Evolutionary conservation across 1,284 basidiomycete species (phyloP).

Genomic region (Fereydounia khargensis): DNA sequence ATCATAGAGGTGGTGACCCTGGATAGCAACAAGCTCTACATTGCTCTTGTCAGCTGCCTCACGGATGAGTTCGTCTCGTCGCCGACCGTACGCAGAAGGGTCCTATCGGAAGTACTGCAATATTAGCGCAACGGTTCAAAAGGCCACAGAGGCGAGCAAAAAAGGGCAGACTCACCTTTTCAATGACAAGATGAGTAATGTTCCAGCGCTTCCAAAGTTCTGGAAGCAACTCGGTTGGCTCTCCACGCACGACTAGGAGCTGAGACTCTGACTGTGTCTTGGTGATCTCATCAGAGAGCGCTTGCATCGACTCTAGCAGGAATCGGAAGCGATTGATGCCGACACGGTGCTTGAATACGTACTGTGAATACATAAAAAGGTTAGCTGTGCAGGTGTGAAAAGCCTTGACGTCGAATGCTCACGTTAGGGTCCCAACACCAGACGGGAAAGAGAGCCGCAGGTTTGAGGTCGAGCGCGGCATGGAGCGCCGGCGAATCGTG

Average conservation of each 20-base stretch:
- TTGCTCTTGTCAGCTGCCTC: slow-evolving; percentile 29
- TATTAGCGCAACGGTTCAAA: no score
- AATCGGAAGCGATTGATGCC: slow-evolving; percentile 62
- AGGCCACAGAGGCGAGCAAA: no score
- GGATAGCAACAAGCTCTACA: slow-evolving; percentile 31
- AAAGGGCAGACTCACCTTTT: no score
- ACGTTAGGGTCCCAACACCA: slow-evolving; percentile 53
- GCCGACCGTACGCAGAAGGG: slow-evolving; percentile 29
- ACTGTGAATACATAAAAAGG: slow-evolving; percentile 27
- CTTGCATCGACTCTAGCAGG: slow-evolving; percentile 60
- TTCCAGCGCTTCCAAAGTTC: slow-evolving; percentile 61
- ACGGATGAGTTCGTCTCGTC: slow-evolving; percentile 20
- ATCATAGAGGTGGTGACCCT: slow-evolving; percentile 42
- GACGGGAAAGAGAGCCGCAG: slow-evolving; percentile 60
- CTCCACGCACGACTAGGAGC: slow-evolving; percentile 62
- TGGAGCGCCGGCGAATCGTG: slow-evolving; percentile 62
- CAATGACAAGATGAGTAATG: slow-evolving; percentile 62
- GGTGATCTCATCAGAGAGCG: slow-evolving; percentile 59
- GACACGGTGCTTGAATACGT: slow-evolving; percentile 61
- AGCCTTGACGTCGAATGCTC: neutral
- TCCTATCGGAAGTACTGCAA: no score
- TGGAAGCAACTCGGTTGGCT: slow-evolving; percentile 60
- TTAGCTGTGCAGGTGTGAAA: neutral
- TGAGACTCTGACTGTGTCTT: slow-evolving; percentile 59
- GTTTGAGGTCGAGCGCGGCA: slow-evolving; percentile 59